Evolutionary conservation across 306 rosid species (phyloP).

Genomic region (Prunus mongolica): DNA sequence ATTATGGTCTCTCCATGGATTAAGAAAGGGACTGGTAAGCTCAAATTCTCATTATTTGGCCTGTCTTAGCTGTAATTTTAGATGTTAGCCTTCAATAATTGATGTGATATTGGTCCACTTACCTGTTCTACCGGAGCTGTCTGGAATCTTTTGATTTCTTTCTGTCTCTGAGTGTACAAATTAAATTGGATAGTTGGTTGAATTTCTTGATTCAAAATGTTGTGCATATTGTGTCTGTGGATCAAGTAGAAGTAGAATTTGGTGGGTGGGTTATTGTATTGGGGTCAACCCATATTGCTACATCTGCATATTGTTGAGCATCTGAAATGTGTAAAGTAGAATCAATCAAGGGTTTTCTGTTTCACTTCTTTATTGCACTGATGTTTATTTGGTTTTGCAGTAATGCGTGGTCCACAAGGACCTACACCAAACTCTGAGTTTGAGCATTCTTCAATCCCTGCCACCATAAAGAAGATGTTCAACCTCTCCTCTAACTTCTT

Average conservation of each 20-base stretch:
- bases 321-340: constrained; percentile 16
- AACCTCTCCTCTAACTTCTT: constrained; percentile 83
- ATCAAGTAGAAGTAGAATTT: neutral
- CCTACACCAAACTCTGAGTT: constrained; percentile 83
- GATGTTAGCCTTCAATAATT: neutral
- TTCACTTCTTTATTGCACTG: constrained; percentile 21
- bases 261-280: constrained; percentile 10
- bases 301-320: constrained; percentile 16
- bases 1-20: constrained; percentile 99
- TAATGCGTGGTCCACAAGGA: constrained; percentile 66
- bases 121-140: neutral
- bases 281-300: constrained; percentile 5
- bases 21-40: constrained; percentile 88
- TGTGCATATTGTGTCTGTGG: neutral
- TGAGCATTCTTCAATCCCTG: constrained; percentile 98
- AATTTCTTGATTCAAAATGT: neutral
- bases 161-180: neutral
- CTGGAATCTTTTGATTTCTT: neutral
- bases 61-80: neutral
- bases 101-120: neutral
- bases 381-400: constrained; percentile 40
- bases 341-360: constrained; percentile 8
- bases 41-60: neutral
- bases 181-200: constrained; percentile 19
- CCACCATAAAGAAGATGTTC: constrained; percentile 95